phyloP scores from a whole-genome alignment of 352 stramenopile genomes.

The Pythium sp. region DNA sequence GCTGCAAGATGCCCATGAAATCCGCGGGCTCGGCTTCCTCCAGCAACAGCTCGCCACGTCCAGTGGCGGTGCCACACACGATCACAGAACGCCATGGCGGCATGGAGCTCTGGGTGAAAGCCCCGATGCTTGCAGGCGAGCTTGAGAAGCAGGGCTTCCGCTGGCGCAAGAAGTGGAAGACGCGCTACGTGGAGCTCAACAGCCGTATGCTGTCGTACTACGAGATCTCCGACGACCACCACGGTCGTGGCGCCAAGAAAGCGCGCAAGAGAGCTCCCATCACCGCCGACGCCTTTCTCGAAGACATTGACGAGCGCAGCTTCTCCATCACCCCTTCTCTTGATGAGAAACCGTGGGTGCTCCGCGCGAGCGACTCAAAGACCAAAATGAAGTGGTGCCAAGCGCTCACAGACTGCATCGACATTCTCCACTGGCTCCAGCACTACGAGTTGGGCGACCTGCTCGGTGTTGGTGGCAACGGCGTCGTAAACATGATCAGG shows the following conservation, averaged over 20 bases:
- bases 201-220: constrained; percentile 71
- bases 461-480: constrained; percentile 71
- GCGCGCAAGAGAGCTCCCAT: constrained; percentile 52
- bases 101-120: constrained; percentile 69
- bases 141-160: constrained; percentile 77
- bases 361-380: constrained; percentile 42
- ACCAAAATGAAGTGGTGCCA: constrained; percentile 65
- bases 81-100: constrained; percentile 77
- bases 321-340: constrained; percentile 47
- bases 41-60: constrained; percentile 19
- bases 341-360: constrained; percentile 59
- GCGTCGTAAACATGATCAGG: constrained; percentile 61
- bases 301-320: constrained; percentile 55
- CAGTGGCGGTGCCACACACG: constrained; percentile 58
- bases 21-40: constrained; percentile 8
- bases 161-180: constrained; percentile 78
- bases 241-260: constrained; percentile 24
- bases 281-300: constrained; percentile 47
- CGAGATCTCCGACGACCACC: constrained; percentile 26
- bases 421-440: constrained; percentile 72
- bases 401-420: constrained; percentile 69
- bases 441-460: constrained; percentile 67
- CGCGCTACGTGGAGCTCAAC: constrained; percentile 72
- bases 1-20: constrained; percentile 9
- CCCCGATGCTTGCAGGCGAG: constrained; percentile 61